Conservation (phyloP, 768 basidiomycete species). For the Calocera viscosa region DNA sequence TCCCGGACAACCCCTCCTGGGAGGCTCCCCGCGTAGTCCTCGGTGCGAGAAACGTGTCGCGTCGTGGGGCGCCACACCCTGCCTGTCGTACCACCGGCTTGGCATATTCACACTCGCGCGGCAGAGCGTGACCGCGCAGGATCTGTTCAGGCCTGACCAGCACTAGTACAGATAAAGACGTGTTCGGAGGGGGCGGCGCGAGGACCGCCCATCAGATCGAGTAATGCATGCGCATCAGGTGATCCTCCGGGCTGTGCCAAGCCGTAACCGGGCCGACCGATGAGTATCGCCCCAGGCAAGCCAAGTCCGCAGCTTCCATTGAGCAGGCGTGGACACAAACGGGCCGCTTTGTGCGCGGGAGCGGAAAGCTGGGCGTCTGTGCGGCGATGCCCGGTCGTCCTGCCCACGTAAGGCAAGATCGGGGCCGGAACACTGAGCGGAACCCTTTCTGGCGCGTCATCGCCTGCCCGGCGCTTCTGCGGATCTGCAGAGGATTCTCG, state of each 20-base stretch:
- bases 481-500: neutral
- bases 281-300: neutral
- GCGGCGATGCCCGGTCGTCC: neutral
- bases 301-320: neutral
- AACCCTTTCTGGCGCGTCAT: neutral
- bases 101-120: neutral
- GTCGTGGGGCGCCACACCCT: neutral
- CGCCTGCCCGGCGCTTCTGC: neutral
- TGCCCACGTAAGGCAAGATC: neutral
- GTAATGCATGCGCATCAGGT: neutral
- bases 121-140: neutral
- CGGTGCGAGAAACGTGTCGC: slow-evolving; percentile 2
- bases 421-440: neutral
- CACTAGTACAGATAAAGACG: neutral
- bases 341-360: neutral
- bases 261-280: neutral
- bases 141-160: neutral
- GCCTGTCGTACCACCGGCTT: neutral
- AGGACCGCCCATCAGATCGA: neutral
- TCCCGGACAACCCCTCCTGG: neutral
- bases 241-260: neutral
- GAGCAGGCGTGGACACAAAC: neutral
- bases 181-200: neutral
- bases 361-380: neutral
- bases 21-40: neutral